Evolutionary conservation across 306 rosid species (phyloP).

Genomic region (Oxytropis ochrocephala): DNA sequence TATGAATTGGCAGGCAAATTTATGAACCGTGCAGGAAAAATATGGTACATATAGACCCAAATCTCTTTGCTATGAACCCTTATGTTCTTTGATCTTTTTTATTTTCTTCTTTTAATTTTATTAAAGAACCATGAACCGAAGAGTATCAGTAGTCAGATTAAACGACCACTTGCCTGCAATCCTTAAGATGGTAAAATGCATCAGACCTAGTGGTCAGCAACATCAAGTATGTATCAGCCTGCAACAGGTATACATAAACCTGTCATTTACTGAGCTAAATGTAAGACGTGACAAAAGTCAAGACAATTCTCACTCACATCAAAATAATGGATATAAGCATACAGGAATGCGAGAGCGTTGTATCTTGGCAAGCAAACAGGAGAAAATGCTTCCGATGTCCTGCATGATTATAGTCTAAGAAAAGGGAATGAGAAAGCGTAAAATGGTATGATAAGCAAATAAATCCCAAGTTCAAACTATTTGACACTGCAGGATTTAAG

Average conservation of each 20-base stretch:
- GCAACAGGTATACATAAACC: constrained; percentile 26
- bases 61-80: constrained; percentile 2
- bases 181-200: constrained; percentile 89
- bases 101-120: neutral
- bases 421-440: neutral
- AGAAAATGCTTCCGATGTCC: constrained; percentile 92
- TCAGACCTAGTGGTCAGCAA: constrained; percentile 81
- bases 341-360: constrained; percentile 85
- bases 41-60: neutral
- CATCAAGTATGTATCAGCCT: constrained; percentile 82
- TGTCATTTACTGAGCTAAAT: constrained; percentile 10
- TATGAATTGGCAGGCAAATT: constrained; percentile 33
- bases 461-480: neutral
- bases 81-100: neutral
- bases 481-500: neutral
- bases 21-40: constrained; percentile 12
- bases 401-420: constrained; percentile 40
- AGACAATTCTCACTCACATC: constrained; percentile 55
- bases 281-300: constrained; percentile 2
- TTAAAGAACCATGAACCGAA: neutral
- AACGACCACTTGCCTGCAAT: constrained; percentile 66
- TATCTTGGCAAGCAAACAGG: constrained; percentile 98
- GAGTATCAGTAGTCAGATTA: neutral
- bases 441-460: neutral
- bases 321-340: constrained; percentile 81